Evolutionary conservation across 169 alveolate genomes (phyloP), one percentile per base, ranked within the genome.

Genomic region (Plasmodium gallinaceum): DNA sequence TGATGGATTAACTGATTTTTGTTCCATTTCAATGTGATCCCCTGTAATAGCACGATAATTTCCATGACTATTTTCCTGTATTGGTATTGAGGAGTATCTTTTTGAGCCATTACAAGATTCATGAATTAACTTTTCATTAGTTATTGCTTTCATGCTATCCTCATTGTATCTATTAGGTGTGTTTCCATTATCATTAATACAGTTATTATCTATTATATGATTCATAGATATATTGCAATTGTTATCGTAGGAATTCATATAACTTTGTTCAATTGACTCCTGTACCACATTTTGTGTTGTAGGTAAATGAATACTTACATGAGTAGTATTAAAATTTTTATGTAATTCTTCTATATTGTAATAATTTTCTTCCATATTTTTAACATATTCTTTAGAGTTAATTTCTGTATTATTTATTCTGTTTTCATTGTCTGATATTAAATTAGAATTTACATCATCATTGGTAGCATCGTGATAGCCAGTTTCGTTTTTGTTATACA

Each of bases 271-370:
- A 51, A 24, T 14, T 9, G 68, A 46, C 46, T 62, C 78, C 9
- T 43, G 89, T 20, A 39, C 51, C 18, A 22, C 45, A 0, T 37
- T 58, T 69, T 76, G 42, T 22, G 66, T 66, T 20, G 24, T 51
- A 57, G 89, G 89, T 20, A 76, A 69, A 46, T 76, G 78, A 39
- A 76, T 58, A 54, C 89, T 76, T 16, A 76, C 68, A 22, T 76
- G 89, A 37, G 75, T 22, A 9, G 65, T 12, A 52, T 58, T 76
- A 6, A 64, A 57, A 54, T 62, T 26, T 52, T 65, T 64, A 76
- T 26, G 37, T 14, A 10, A 39, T 46, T 64, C 74, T 52, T 45
- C 42, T 64, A 46, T 57, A 43, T 68, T 52, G 54, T 76, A 76
- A 66, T 76, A 68, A 65, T 68, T 54, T 52, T 65, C 74, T 46